Evolutionary conservation across 331 rosid species (phyloP).

Genomic region (Malus hybrid): DNA sequence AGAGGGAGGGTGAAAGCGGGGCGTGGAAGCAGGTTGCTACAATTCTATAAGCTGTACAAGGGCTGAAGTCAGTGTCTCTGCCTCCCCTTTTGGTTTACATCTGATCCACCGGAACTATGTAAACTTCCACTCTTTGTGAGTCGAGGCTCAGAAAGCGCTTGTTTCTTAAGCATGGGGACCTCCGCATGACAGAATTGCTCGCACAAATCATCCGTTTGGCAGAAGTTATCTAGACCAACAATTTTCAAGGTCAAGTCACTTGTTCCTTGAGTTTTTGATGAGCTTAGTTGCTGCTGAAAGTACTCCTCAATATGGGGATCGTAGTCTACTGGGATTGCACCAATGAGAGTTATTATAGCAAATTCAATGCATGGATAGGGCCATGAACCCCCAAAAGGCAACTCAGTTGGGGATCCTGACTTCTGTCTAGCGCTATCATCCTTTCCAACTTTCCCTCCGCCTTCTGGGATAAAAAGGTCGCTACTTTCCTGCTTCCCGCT

Average conservation of each 20-base stretch:
- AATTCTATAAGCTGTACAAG: background rate
- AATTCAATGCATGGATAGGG: conserved; percentile 80
- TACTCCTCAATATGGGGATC: conserved; percentile 35
- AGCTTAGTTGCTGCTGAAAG: conserved; percentile 43
- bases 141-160: conserved; percentile 15
- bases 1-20: background rate
- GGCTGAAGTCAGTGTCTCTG: conserved; percentile 27
- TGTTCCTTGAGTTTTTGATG: conserved; percentile 24
- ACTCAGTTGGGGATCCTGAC: conserved; percentile 25
- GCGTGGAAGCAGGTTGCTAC: too few species aligned
- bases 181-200: conserved; percentile 11
- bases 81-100: conserved; percentile 16
- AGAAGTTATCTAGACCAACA: conserved; percentile 16
- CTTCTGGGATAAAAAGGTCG: conserved; percentile 1
- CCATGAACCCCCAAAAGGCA: conserved; percentile 38
- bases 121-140: conserved; percentile 19
- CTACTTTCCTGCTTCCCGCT: background rate
- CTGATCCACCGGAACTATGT: conserved; percentile 26
- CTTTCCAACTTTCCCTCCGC: conserved; percentile 5
- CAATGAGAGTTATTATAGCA: conserved; percentile 63
- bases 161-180: background rate
- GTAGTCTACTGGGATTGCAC: conserved; percentile 46
- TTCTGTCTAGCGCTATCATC: conserved; percentile 11
- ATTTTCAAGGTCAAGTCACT: conserved; percentile 22
- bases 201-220: conserved; percentile 20